Conservation (phyloP, 345 rosid species). For the Citrus inodora region DNA sequence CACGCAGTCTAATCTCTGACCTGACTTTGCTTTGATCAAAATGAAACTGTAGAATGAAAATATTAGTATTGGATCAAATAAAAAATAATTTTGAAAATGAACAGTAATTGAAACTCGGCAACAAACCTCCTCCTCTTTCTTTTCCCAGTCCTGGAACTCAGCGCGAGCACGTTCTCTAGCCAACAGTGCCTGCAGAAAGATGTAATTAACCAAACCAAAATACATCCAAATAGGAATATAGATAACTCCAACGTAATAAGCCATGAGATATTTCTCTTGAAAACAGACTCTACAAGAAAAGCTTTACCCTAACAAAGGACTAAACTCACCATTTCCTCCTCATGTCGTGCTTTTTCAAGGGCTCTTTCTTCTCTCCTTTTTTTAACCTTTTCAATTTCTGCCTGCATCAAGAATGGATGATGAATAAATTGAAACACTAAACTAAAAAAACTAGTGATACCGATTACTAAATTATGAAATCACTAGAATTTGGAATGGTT, state of each 20-base stretch:
- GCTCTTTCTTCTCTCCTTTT: conserved; percentile 98
- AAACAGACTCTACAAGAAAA: not conserved
- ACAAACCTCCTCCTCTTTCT: conserved; percentile 89
- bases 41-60: conserved; percentile 66
- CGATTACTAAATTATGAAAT: not conserved
- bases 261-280: not conserved
- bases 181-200: conserved; percentile 61
- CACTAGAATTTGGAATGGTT: not conserved
- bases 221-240: not conserved
- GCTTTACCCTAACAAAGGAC: conserved; percentile 1
- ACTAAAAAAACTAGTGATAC: not conserved
- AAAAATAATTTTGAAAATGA: not conserved
- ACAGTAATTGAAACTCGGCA: not conserved
- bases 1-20: conserved; percentile 78
- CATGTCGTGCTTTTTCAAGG: conserved; percentile 81
- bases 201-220: not conserved
- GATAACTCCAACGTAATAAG: not conserved
- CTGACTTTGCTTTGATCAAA: conserved; percentile 96
- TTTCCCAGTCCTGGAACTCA: conserved; percentile 98
- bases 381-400: conserved; percentile 93
- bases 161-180: conserved; percentile 98
- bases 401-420: conserved; percentile 36
- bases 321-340: conserved; percentile 84
- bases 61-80: conserved; percentile 11
- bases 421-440: not conserved